These are phyloP conservation scores for Mallotus repandus DNA, from an alignment of 441 rosid genomes.

Conservation along the genomic window DNA sequence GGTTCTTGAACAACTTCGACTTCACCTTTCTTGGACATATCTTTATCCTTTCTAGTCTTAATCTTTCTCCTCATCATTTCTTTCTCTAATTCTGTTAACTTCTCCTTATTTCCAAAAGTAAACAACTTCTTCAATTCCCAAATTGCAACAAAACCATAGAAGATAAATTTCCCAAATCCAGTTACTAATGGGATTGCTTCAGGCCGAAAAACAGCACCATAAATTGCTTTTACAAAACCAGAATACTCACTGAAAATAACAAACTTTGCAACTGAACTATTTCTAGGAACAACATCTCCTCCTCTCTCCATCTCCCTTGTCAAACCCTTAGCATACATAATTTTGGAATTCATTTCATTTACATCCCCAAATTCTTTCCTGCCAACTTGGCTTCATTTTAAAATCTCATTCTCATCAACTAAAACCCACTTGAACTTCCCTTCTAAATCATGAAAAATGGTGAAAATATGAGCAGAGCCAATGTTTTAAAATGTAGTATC, in stretches of 20 bases:
- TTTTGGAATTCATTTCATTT: slow-evolving; percentile 38
- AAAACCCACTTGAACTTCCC: slow-evolving; percentile 60
- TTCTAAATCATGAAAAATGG: slow-evolving; percentile 46
- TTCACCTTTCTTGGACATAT: too few relatives aligned
- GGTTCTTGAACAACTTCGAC: too few relatives aligned
- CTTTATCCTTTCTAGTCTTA: too few relatives aligned
- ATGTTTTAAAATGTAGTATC: slow-evolving; percentile 74
- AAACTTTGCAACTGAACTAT: slow-evolving; percentile 67
- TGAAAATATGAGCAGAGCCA: slow-evolving; percentile 67
- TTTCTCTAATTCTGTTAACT: too few relatives aligned
- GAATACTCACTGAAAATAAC: slow-evolving; percentile 40
- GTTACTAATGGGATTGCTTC: slow-evolving; percentile 42
- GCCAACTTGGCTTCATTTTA: slow-evolving; percentile 39
- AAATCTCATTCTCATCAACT: slow-evolving; percentile 58
- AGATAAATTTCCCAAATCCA: slow-evolving; percentile 43
- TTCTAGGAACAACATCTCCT: slow-evolving; percentile 54
- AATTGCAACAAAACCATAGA: slow-evolving; percentile 54
- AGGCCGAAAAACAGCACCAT: slow-evolving; percentile 34
- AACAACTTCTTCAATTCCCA: slow-evolving; percentile 53
- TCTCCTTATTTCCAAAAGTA: slow-evolving; percentile 36
- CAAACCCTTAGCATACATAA: slow-evolving; percentile 53
- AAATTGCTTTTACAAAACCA: slow-evolving; percentile 40
- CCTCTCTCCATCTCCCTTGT: slow-evolving; percentile 70
- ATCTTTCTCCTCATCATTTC: too few relatives aligned
- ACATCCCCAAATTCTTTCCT: slow-evolving; percentile 32